Evolutionary conservation across 2,329 filamentous ascomycete genomes (phyloP), one percentile per base, ranked within the genome.

Genomic region (Talaromyces sp.): DNA sequence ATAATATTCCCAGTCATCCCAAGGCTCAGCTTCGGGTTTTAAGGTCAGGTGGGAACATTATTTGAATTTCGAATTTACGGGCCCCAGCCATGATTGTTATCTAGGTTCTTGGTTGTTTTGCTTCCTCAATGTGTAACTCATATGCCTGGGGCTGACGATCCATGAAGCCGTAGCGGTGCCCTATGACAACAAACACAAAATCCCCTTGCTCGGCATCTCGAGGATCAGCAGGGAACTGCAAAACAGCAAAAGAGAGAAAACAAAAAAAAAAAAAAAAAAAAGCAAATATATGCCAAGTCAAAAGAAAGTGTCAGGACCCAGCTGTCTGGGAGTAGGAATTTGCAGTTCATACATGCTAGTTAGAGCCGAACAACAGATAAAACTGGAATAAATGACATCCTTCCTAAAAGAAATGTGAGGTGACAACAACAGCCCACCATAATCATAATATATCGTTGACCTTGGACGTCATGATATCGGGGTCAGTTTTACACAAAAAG

Each of bases 121-220:
- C 29, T 42, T 48, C 55, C 46, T 55, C n/a, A 35, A 55, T 53
- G 57, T 64, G 61, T 64, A 62, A 63, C 61, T 56, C 53, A 52
- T 49, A 53, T 49, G 51, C 44, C 48, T 54, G 59, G 57, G 60
- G 61, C 61, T 64, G 60, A 62, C 52, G 43, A 56, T 58, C 49
- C 52, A 52, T 54, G 55, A 51, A 35, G 46, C 37, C 46, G 55
- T 54, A 36, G 47, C 57, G 52, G 46, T 61, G 60, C 57, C 46
- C 27, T 42, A 49, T 40, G 36, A 41, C 35, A 20, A 19, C 24
- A 27, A 47, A 40, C 51, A 49, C 32, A 45, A 45, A 41, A 42
- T 56, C 48, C 54, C 56, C 56, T 55, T 59, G 49, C 56, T 36
- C 40, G 22, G 19, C 9, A 24, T 13, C 43, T 52, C 16, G 30